Percentiles rank a stretch among this genome's conserved stretches.
Evolutionary conservation across 2,329 filamentous ascomycete genomes (phyloP).

Genomic region (Tolypocladium ovalisporum): DNA sequence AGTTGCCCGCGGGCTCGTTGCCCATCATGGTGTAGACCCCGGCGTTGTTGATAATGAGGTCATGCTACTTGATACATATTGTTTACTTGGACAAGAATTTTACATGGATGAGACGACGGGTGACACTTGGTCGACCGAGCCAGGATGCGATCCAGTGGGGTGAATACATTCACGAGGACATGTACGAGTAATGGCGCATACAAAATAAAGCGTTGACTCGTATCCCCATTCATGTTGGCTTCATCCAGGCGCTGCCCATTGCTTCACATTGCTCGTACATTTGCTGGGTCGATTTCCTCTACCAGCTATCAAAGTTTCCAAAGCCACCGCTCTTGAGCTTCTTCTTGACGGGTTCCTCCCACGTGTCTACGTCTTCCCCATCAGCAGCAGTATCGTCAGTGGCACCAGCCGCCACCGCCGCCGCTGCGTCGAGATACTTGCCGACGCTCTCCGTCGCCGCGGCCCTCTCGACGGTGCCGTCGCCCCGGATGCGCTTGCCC

Average conservation of each 20-base stretch:
- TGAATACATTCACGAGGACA: background rate
- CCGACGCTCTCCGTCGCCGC: constrained; percentile 45
- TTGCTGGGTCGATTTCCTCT: constrained; percentile 12
- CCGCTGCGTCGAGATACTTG: constrained; percentile 67
- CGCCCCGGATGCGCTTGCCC: constrained; percentile 71
- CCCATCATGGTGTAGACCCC: constrained; percentile 14
- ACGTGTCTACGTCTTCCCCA: constrained; percentile 52
- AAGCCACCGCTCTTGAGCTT: constrained; percentile 72
- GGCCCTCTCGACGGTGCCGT: constrained; percentile 44
- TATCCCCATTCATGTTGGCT: too few species aligned
- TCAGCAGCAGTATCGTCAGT: constrained; percentile 29
- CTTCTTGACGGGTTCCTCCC: constrained; percentile 66
- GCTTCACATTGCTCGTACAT: background rate
- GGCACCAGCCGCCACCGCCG: constrained; percentile 3
- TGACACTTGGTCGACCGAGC: background rate
- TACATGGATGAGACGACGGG: background rate
- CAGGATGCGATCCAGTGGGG: background rate
- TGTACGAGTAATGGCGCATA: background rate
- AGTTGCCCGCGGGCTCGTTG: constrained; percentile 11
- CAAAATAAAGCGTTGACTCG: too few species aligned
- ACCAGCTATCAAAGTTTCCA: constrained; percentile 94
- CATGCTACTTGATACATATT: background rate
- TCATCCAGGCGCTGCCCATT: background rate
- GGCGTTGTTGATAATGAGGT: background rate
- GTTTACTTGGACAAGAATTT: background rate